phyloP scores from a whole-genome alignment of 176 grass and related monocot species.

The Ensete glaucum region DNA sequence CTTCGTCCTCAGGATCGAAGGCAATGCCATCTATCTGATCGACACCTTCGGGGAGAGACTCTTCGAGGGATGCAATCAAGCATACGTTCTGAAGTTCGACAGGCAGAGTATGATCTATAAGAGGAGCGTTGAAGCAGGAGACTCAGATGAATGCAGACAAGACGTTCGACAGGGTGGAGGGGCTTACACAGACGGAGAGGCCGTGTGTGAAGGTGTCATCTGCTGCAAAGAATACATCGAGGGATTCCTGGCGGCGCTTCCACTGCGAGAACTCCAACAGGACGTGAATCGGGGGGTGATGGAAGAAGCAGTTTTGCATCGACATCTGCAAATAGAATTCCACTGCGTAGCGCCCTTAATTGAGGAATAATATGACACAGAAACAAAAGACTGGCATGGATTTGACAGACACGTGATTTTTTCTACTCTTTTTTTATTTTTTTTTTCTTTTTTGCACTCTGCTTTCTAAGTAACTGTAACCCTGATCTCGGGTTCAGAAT shows the following conservation, averaged over 20 bases:
- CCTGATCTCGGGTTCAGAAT: no score
- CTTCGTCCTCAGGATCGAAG: slow-evolving; percentile 80
- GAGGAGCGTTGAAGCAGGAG: not conserved
- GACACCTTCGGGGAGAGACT: slow-evolving; percentile 90
- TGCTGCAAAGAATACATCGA: slow-evolving; percentile 90
- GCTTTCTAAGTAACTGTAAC: no score
- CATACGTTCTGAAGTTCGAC: slow-evolving; percentile 75
- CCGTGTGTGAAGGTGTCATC: slow-evolving; percentile 38
- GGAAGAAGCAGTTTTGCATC: slow-evolving; percentile 42
- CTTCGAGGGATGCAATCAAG: slow-evolving; percentile 75
- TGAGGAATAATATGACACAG: no score
- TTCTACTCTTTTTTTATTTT: no score
- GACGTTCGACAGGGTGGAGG: slow-evolving; percentile 22
- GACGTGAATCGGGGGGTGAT: slow-evolving; percentile 52
- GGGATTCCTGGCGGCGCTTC: slow-evolving; percentile 75
- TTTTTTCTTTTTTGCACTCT: no score
- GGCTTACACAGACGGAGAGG: not conserved
- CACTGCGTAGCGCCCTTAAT: slow-evolving; percentile 32
- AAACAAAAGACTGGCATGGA: no score
- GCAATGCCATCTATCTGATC: slow-evolving; percentile 62
- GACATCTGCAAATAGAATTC: slow-evolving; percentile 79
- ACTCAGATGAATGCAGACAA: not conserved
- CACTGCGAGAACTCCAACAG: slow-evolving; percentile 52
- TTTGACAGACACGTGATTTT: no score
- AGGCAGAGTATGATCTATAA: slow-evolving; percentile 18